Conservation (phyloP, 129 eudicot genomes). For the Pulicaria dysenterica region DNA sequence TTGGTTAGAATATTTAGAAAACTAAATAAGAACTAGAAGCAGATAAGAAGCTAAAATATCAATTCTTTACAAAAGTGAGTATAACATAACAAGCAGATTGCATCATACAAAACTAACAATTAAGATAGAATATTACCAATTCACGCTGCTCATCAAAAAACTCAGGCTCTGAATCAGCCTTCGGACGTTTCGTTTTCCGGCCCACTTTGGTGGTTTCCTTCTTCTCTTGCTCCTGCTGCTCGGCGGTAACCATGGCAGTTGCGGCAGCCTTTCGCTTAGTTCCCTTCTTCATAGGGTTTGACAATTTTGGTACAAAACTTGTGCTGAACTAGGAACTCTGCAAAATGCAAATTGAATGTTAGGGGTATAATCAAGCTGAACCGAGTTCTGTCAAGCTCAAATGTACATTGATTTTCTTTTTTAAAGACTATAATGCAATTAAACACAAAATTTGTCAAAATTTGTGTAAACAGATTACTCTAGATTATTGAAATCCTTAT, state of each 20-base stretch:
- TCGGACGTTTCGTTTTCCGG: slow-evolving; percentile 45
- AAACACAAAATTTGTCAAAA: no score
- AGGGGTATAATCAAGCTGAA: no score
- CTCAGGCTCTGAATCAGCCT: slow-evolving; percentile 57
- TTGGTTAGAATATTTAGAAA: background rate
- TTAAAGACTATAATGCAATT: no score
- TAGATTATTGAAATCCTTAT: no score
- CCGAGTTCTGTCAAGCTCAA: no score
- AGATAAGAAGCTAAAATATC: background rate
- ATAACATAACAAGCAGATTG: background rate
- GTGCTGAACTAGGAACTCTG: background rate
- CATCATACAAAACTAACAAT: background rate
- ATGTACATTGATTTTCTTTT: no score
- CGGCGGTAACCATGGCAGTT: slow-evolving; percentile 21
- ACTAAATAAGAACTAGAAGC: background rate
- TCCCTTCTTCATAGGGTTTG: slow-evolving; percentile 66
- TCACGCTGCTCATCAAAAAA: slow-evolving; percentile 81
- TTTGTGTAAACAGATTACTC: no score
- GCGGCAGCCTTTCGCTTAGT: slow-evolving; percentile 59
- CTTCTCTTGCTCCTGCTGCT: slow-evolving; percentile 21
- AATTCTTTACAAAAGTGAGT: background rate
- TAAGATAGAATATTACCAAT: slow-evolving; percentile 46
- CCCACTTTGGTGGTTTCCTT: slow-evolving; percentile 31
- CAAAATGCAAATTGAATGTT: background rate
- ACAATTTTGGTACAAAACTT: slow-evolving; percentile 12